A percentile compares a stretch with the other conserved stretches of the same genome.
Conservation (phyloP, 805 yeast genomes). For the Lachancea quebecensis region DNA sequence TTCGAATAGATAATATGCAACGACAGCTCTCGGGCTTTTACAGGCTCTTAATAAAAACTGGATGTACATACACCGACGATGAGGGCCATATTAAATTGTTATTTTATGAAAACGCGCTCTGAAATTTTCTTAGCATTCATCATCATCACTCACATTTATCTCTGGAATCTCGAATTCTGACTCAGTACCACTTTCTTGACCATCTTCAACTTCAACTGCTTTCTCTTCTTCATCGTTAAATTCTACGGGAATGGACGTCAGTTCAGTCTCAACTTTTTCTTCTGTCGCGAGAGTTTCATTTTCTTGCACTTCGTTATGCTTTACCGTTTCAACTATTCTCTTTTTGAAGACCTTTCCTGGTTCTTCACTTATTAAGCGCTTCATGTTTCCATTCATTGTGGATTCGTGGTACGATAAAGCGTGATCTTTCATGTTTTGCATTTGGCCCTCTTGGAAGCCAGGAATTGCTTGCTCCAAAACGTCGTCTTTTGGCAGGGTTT, state of each 20-base stretch:
- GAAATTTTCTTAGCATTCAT: slow-evolving; percentile 7
- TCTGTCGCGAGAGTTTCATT: too few relatives aligned
- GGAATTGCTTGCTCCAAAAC: background rate
- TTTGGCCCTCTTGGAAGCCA: too few relatives aligned
- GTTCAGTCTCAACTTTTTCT: too few relatives aligned
- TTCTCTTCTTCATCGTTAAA: background rate
- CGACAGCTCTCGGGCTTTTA: background rate
- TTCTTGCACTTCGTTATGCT: too few relatives aligned
- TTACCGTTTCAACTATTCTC: too few relatives aligned
- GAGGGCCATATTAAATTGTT: background rate
- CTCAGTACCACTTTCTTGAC: slow-evolving; percentile 20
- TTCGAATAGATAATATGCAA: background rate
- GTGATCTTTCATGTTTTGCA: too few relatives aligned
- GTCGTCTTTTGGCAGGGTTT: too few relatives aligned
- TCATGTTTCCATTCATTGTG: too few relatives aligned
- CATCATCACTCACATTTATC: slow-evolving; percentile 19
- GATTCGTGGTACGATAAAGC: too few relatives aligned
- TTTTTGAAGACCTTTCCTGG: background rate
- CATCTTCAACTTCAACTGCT: slow-evolving; percentile 3
- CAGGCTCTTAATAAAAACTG: background rate
- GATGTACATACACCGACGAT: background rate
- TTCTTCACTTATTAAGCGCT: background rate
- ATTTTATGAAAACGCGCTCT: background rate
- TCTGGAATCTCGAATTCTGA: slow-evolving; percentile 31
- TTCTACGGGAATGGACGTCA: background rate